Base-by-base conservation (phyloP, 257 asterid genomes). In the Scutellaria baicalensis region DNA sequence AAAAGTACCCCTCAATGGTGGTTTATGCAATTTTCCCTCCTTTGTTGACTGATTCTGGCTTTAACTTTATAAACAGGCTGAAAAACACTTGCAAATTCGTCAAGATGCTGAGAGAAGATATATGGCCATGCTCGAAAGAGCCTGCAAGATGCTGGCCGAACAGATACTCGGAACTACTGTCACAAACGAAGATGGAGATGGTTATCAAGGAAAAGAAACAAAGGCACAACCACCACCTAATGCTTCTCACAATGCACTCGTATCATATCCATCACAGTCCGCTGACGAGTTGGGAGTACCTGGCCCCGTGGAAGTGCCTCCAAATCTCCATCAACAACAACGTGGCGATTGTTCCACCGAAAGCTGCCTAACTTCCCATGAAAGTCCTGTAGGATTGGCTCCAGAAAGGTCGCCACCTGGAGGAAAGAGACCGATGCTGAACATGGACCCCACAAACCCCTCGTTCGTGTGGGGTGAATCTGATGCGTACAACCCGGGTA, bases 331-430 rank as follows among this genome's bases (percentile, higher is more conserved):
- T 59, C 88, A 75, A 61, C 88, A 74, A 52, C 87, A 75, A 36
- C 45, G 58, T 3, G 72, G 77, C 10, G 94, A 85, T 72, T 81
- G 91, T 55, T 88, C 93, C 51, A 85, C 96, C 0, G 93, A 89
- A 64, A 86, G 96, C 83, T 84, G 96, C 83, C 85, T 89, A 55
- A 89, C 96, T 61, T 84, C 96, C 20, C 96, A 84, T 70, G 96
- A 76, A 73, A 83, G 91, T 42, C 86, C 90, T 0, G 84, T 82
- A 8, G 87, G 90, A 35, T 56, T 86, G 71, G 84, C 83, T 59
- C 72, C 63, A 44, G 92, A 82, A 75, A 87, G 89, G 61, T 85
- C 86, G 57, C 73, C 90, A 13, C 78, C 88, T 0, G 84, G 78
- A 36, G 85, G 81, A 9, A 84, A 76, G 81, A 81, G 84, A 69